Evolutionary conservation across 176 grass and related monocot genomes (phyloP).

Genomic region (Carex littledalei): DNA sequence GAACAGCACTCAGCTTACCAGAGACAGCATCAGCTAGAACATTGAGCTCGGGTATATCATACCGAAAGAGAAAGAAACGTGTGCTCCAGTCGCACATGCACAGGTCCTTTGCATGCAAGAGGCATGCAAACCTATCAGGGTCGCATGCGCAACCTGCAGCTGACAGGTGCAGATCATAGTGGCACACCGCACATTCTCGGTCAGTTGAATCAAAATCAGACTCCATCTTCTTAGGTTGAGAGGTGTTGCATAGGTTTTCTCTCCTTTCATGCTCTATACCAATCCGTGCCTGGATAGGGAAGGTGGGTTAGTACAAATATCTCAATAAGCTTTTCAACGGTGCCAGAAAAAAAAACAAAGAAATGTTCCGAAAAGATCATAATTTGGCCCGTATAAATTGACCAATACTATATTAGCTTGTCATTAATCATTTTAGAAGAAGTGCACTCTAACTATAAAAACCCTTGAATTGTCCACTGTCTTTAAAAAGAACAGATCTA

Average conservation of each 20-base stretch:
- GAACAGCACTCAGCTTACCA: slow-evolving; percentile 85
- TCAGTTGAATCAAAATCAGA: slow-evolving; percentile 67
- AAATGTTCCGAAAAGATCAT: neutral
- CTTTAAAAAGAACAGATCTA: neutral
- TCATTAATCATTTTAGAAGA: neutral
- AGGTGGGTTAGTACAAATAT: slow-evolving; percentile 24
- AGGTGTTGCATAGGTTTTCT: slow-evolving; percentile 40
- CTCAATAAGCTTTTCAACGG: neutral
- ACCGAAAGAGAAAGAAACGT: slow-evolving; percentile 72
- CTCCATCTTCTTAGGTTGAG: slow-evolving; percentile 76
- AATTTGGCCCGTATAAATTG: neutral
- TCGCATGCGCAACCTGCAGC: slow-evolving; percentile 64
- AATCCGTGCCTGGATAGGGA: slow-evolving; percentile 50
- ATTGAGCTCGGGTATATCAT: slow-evolving; percentile 76
- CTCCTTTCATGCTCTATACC: slow-evolving; percentile 51
- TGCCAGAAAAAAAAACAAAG: neutral
- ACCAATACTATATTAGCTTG: neutral
- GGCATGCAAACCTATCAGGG: slow-evolving; percentile 56
- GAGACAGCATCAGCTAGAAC: slow-evolving; percentile 83
- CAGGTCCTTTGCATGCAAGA: slow-evolving; percentile 73
- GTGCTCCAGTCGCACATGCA: slow-evolving; percentile 72
- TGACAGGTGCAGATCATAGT: slow-evolving; percentile 93
- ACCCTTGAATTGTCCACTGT: neutral
- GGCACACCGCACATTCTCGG: slow-evolving; percentile 74
- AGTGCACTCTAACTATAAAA: neutral